Percentiles rank a stretch among this genome's conserved stretches.
Evolutionary conservation across 805 yeast genomes (phyloP).

Genomic region (Suhomyces prunicola): DNA sequence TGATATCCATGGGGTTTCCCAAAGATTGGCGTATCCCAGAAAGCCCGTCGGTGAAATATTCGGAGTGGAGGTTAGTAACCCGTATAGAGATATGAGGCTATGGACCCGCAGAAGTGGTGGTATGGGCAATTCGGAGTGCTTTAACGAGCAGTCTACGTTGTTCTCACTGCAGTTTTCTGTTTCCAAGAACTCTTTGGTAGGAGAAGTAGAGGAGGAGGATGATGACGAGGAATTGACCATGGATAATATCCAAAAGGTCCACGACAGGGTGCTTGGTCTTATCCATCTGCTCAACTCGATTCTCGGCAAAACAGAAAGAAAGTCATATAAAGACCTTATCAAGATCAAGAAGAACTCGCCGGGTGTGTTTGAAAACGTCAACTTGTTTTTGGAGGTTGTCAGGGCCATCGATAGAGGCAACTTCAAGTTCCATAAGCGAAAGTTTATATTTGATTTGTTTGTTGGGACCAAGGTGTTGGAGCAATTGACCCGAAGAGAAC

Average conservation of each 20-base stretch:
- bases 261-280: slow-evolving; percentile 26
- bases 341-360: slow-evolving; percentile 50
- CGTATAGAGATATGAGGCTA: slow-evolving; percentile 20
- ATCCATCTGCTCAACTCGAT: slow-evolving; percentile 52
- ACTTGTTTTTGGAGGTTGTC: slow-evolving; percentile 50
- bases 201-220: slow-evolving; percentile 10
- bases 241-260: slow-evolving; percentile 7
- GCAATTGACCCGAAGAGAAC: slow-evolving; percentile 44
- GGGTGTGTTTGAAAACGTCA: slow-evolving; percentile 52
- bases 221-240: slow-evolving; percentile 2
- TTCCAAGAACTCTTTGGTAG: background rate
- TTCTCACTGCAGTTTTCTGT: background rate
- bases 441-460: slow-evolving; percentile 64
- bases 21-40: slow-evolving; percentile 13
- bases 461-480: slow-evolving; percentile 51
- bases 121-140: background rate
- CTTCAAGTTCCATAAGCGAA: slow-evolving; percentile 61
- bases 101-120: background rate
- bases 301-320: slow-evolving; percentile 43
- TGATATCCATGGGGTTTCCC: slow-evolving; percentile 10
- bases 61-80: slow-evolving; percentile 18
- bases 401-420: slow-evolving; percentile 52
- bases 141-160: background rate
- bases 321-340: slow-evolving; percentile 56
- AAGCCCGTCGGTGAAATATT: slow-evolving; percentile 13